Evolutionary conservation across 78 protist species (phyloP), one percentile per base, ranked within the genome.

Genomic region (Polysphondylium violaceum): DNA sequence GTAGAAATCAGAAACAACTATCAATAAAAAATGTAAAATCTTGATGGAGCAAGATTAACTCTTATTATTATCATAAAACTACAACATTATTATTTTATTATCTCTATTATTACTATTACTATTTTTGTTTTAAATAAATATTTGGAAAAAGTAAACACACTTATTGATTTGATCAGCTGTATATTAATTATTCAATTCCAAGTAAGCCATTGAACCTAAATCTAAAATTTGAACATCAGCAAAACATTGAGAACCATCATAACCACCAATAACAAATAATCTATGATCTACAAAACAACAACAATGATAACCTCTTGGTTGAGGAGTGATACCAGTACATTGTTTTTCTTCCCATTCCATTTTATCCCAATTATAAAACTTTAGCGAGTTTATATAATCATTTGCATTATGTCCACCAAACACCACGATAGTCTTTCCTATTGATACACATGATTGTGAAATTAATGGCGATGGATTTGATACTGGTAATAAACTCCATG

Each of bases 221-320:
- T 83, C 91, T 12, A 83, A 44, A 9, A 83, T 59, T 68, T 83
- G 79, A 29, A 83, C 91, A 59, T 83, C 91, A 0, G 77, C 33
- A 50, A 83, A 83, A 59, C 91, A 55, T 58, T 83, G 77, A 19
- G 38, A 23, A 14, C 91, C 91, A 58, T 83, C 91, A 44, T 83
- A 83, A n/a, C 91, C 91, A 69, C 91, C 91, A 69, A 83, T 83
- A 2, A 83, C 91, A 69, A 83, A 83, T 58, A 83, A 44, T 69
- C 91, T 51, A 43, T 83, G 91, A 69, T 83, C 74, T 5, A 83
- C 91, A 59, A 69, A 83, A 69, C 91, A 83, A 69, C 91, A 83
- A 43, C 79, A 69, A 59, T 83, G 91, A 69, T 83, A 83, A 27
- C 91, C 91, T 56, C 91, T 51, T 19, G 61, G 60, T 69, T 55